Base-by-base conservation (phyloP, 2,329 filamentous ascomycete species). In the Pseudogymnoascus verrucosus region DNA sequence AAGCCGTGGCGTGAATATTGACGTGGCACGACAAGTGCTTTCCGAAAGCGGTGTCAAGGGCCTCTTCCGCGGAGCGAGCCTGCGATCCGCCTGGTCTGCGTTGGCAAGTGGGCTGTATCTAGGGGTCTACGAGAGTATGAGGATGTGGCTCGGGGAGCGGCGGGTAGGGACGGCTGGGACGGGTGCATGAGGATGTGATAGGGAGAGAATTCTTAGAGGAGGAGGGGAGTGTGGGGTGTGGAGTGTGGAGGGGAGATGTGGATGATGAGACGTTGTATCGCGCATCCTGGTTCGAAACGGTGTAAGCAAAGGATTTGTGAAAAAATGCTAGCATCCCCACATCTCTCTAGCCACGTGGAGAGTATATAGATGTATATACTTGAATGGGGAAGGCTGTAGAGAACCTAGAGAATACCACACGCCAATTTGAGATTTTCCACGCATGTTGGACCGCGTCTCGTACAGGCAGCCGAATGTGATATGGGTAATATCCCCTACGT, bases 61-160 rank as follows among this genome's bases (percentile, higher is more conserved):
- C 0, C 75, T 96, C 39, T 96, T 95, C 74, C 81, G 89, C 36
- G 93, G 93, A 5, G 90, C 87, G 2, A 77, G 83, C 36, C 77
- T 96, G 68, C 83, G 93, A 65, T 86, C 83, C 7, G 83, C 83
- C 1, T 96, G 92, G 92, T 95, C 92, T 12, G 88, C 91, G 62
- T 68, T 96, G 4, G 91, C 91, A 0, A 89, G 89, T 72, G 91
- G 91, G 3, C 76, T 96, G 63, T 96, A 96, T 78, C 77, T 96
- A 44, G 90, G 91, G 23, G 88, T 89, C 47, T 96, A 96, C 76
- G 92, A 96, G 74, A 87, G 87, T 67, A 88, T 89, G 8, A 87
- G 91, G 71, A 78, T 84, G 40, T 90, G 84, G 79, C 74, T 88
- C 66, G 70, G 70, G 6, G 66, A 69, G 51, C 64, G 34, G 37